Base-by-base conservation (phyloP, 2,329 filamentous ascomycete species). In the Ophiostoma australiae region DNA sequence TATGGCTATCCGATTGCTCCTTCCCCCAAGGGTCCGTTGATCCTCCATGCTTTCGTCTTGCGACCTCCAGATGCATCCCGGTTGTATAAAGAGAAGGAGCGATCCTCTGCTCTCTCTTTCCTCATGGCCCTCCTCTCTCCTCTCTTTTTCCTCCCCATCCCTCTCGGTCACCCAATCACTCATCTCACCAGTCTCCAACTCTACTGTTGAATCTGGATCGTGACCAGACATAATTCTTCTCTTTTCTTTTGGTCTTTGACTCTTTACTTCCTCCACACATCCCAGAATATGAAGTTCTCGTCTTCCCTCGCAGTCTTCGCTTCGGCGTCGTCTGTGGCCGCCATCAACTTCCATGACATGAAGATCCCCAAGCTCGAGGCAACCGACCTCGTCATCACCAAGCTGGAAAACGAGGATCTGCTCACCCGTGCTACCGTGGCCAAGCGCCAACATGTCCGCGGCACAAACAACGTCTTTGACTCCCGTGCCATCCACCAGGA, bases 391-490 rank as follows among this genome's bases (percentile, higher is more conserved):
- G 37, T 23, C 58, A 41, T 69, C 17, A 61, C 20, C 17, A 35
- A 63, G 63, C 44, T 20, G 11, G 67, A 65, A 27, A 52, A 10
- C 58, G 44, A 52, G 33, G 44, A 68, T 4, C 67, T 58, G 48
- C 4, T 48, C n/a, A 15, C 37, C 23, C 68, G 37, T 15, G 65
- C 65, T 4, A 10, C 27, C 17, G 5, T 44, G 11, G 31, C 65
- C 4, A 52, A 55, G 23, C 33, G 37, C 11, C 33, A 33, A 7
- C 13, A n/a, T 8, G 39, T 72, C 27, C 71, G 71, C 58, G 69
- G 71, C 67, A 70, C 71, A 23, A 72, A 70, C 69, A 70, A 69
- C 58, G 10, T 72, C 27, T 72, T 67, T 27, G 48, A 58, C 65
- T 4, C 17, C 48, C 67, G 67, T 37, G 44, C 23, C 41, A 13